Conservation (phyloP, 768 basidiomycete species). For the Auriscalpium microsporum region DNA sequence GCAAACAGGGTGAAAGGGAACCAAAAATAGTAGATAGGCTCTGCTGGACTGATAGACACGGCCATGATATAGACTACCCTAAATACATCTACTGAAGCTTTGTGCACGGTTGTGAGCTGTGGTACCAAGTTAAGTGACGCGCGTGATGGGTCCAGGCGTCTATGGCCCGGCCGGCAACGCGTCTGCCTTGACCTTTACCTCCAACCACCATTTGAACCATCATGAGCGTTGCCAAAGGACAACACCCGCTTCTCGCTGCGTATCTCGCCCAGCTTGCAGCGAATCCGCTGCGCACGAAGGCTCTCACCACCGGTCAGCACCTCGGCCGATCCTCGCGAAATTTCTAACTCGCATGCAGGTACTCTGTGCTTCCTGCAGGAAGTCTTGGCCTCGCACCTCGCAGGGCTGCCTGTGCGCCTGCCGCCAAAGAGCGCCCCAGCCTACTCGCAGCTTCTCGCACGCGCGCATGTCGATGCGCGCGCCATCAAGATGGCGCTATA, state of each 20-base stretch:
- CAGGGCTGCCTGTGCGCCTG: conserved; percentile 45
- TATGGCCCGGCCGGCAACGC: too few species aligned
- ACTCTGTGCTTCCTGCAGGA: conserved; percentile 55
- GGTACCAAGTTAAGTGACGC: neutral
- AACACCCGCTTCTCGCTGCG: conserved; percentile 47
- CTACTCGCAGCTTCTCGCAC: conserved; percentile 43
- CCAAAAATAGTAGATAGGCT: neutral
- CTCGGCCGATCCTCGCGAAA: neutral
- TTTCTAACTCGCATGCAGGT: conserved; percentile 17
- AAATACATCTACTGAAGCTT: neutral
- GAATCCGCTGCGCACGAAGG: conserved; percentile 75
- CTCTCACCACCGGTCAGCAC: conserved; percentile 56
- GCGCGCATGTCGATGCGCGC: conserved; percentile 52
- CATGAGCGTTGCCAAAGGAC: conserved; percentile 22
- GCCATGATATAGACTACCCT: neutral
- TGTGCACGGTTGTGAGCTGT: neutral
- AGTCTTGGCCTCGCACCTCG: conserved; percentile 66
- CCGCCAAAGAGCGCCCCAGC: conserved; percentile 47
- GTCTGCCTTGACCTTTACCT: too few species aligned
- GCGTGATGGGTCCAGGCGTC: neutral
- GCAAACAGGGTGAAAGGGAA: conserved; percentile 40
- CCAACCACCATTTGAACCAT: neutral
- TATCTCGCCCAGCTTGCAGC: conserved; percentile 62
- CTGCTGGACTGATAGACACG: neutral
- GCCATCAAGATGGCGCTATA: conserved; percentile 81